Conservation (phyloP, 2,329 filamentous ascomycete genomes). For the Neurospora sp. region DNA sequence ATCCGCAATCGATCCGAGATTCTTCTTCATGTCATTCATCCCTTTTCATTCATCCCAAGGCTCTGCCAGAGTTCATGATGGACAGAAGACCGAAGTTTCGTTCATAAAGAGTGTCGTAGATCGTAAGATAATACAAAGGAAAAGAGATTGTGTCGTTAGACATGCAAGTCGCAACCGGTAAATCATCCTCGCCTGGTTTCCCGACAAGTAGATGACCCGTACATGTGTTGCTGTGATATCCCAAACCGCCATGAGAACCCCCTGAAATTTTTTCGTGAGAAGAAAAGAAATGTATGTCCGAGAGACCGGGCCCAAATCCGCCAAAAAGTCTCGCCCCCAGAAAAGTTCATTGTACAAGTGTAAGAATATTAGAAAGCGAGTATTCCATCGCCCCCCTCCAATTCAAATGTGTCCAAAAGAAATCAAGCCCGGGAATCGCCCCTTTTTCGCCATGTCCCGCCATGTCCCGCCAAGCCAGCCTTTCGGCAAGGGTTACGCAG, state of each 20-base stretch:
- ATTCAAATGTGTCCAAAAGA: conserved; percentile 4
- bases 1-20: conserved; percentile 1
- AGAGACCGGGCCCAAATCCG: background rate
- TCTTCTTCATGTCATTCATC: background rate
- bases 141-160: conserved; percentile 2
- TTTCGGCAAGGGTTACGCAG: conserved; percentile 15
- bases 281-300: background rate
- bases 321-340: background rate
- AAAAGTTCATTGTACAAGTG: background rate
- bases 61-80: conserved; percentile 3
- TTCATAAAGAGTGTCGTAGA: conserved; percentile 5
- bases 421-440: background rate
- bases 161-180: conserved; percentile 4
- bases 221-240: background rate
- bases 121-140: conserved; percentile 2
- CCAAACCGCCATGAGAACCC: background rate
- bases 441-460: conserved; percentile 12
- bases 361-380: background rate
- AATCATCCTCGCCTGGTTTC: background rate
- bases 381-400: background rate
- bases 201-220: background rate
- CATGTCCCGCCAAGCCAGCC: conserved; percentile 13
- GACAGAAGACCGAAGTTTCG: background rate
- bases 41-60: background rate
- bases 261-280: background rate